These are phyloP conservation scores for Penicillium salamii DNA, from an alignment of 495 filamentous ascomycete species.

Conservation along the genomic window DNA sequence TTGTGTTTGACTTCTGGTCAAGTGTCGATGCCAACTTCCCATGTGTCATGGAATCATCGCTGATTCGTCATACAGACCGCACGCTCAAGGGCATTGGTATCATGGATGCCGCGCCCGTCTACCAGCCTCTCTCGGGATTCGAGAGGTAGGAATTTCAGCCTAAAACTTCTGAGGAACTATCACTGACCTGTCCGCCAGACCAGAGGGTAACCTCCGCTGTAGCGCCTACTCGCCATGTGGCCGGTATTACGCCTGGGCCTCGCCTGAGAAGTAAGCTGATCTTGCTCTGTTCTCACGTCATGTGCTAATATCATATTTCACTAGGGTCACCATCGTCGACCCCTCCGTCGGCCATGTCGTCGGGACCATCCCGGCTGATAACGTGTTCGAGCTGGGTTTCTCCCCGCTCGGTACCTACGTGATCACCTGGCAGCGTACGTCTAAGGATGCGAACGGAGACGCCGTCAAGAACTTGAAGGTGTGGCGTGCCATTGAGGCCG, in stretches of 20 bases:
- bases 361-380: slow-evolving; percentile 68
- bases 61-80: slow-evolving; percentile 55
- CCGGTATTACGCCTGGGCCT: slow-evolving; percentile 93
- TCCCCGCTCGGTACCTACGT: slow-evolving; percentile 88
- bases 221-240: slow-evolving; percentile 92
- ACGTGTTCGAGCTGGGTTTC: slow-evolving; percentile 92
- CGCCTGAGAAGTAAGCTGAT: slow-evolving; percentile 64
- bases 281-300: not conserved
- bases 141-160: slow-evolving; percentile 45
- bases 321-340: slow-evolving; percentile 77
- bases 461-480: slow-evolving; percentile 95
- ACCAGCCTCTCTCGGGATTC: slow-evolving; percentile 82
- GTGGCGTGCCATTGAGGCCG: slow-evolving; percentile 69
- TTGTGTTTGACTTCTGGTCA: not conserved
- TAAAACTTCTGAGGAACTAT: not conserved
- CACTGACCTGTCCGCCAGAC: slow-evolving; percentile 48
- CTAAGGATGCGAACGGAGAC: slow-evolving; percentile 89
- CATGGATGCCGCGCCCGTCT: slow-evolving; percentile 84
- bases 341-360: slow-evolving; percentile 75
- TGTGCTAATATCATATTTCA: not conserved
- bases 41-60: not conserved
- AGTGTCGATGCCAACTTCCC: not conserved
- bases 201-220: slow-evolving; percentile 91
- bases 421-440: slow-evolving; percentile 93
- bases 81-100: slow-evolving; percentile 95